Conservation (phyloP, 2,329 filamentous ascomycete genomes). For the Colletotrichum caudatum region DNA sequence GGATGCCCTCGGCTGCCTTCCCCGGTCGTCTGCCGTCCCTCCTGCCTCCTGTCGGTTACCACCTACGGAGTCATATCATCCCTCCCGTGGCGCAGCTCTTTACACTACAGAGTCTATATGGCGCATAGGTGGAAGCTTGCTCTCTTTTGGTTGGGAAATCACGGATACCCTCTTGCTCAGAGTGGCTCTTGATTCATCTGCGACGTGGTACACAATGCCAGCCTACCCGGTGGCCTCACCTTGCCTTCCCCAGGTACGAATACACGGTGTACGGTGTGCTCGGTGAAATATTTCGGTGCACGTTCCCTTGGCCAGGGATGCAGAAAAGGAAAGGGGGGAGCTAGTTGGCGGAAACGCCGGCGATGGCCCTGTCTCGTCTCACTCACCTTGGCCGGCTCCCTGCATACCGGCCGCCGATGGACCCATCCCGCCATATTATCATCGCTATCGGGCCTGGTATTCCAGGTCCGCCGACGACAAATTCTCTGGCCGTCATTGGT, state of each 20-base stretch:
- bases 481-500: slow-evolving; percentile 35
- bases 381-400: slow-evolving; percentile 32
- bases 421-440: slow-evolving; percentile 20
- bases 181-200: not conserved
- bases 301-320: slow-evolving; percentile 3
- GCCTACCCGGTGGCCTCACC: slow-evolving; percentile 12
- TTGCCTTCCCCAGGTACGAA: not conserved
- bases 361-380: slow-evolving; percentile 40
- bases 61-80: slow-evolving; percentile 14
- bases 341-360: slow-evolving; percentile 25
- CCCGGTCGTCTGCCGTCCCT: slow-evolving; percentile 26
- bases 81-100: not conserved
- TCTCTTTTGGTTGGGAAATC: not conserved
- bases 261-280: slow-evolving; percentile 17
- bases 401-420: slow-evolving; percentile 27
- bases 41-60: slow-evolving; percentile 6
- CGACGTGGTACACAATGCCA: not conserved
- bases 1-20: slow-evolving; percentile 24
- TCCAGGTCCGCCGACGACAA: slow-evolving; percentile 23
- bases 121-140: slow-evolving; percentile 1
- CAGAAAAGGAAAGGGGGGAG: slow-evolving; percentile 17
- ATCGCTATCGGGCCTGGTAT: slow-evolving; percentile 30
- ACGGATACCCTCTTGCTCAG: no score
- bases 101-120: not conserved
- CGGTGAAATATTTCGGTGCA: slow-evolving; percentile 23